Evolutionary conservation across 2,329 filamentous ascomycete species (phyloP), one percentile per base, ranked within the genome.

Genomic region (Sporothrix luriei): DNA sequence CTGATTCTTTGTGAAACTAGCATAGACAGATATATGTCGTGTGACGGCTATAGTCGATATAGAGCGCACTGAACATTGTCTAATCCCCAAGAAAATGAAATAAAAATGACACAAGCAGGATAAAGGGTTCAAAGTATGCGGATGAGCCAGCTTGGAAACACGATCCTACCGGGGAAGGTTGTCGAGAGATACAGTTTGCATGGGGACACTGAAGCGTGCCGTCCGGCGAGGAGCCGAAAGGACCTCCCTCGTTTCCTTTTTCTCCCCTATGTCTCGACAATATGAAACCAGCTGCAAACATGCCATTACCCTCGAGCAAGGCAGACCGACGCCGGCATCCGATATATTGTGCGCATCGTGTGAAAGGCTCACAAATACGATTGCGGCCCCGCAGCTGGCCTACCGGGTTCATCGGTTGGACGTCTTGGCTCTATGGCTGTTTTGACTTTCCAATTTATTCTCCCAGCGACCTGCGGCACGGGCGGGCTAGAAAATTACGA

Each of bases 371-470:
- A 3, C 14, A 65, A n/a, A 29, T 24, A 51, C 13, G 11, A 65
- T 65, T 65, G 46, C 29, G 10, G 19, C 64, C 40, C 46, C 61
- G 24, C 43, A 49, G n/a, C 33, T 66, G 64, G 48, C 64, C 64
- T 54, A 66, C 64, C 62, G 48, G 64, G 64, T 54, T 66, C 64
- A 13, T 66, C 48, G 33, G 48, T 40, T 66, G 29, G 48, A 21
- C 46, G 48, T 54, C 64, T 66, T 66, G 64, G 64, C 64, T 49
- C 29, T 66, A 52, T 66, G 46, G 48, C 19, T 66, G 46, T 66
- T 49, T 33, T 64, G 21, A 33, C 33, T 29, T 64, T 64, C 40
- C 24, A 29, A 16, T 26, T 33, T 49, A 33, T 48, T 40, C 16
- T 49, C n/a, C 3, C 5, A 14, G 11, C 16, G 10, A 24, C 21